These are phyloP conservation scores for Ceratonia siliqua DNA, from an alignment of 306 rosid species.

Conservation along the genomic window DNA sequence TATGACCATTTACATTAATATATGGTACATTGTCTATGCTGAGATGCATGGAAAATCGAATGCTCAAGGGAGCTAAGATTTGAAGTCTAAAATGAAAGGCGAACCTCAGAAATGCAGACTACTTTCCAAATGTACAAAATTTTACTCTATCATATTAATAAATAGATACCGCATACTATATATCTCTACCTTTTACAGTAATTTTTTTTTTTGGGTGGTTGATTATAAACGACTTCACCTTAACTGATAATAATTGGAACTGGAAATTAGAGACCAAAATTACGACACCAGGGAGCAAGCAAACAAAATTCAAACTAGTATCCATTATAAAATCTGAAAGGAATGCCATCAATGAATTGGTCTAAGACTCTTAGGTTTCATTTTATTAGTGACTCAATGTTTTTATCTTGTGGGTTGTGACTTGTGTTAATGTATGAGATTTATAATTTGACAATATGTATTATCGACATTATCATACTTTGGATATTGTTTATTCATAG, in stretches of 20 bases:
- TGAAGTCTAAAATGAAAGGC: neutral
- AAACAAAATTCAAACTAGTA: too few relatives aligned
- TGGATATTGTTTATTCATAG: neutral
- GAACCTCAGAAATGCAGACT: neutral
- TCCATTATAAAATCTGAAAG: neutral
- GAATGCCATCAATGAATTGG: neutral
- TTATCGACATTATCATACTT: neutral
- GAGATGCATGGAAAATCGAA: neutral
- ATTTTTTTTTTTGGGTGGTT: neutral
- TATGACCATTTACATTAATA: slow-evolving; percentile 6
- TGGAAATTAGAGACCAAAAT: too few relatives aligned
- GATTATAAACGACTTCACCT: too few relatives aligned
- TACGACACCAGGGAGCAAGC: too few relatives aligned
- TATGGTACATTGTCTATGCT: neutral
- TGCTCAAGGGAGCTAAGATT: neutral
- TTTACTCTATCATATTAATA: neutral
- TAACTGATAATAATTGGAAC: too few relatives aligned
- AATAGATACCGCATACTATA: neutral
- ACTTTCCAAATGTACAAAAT: neutral
- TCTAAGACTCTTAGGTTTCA: too few relatives aligned
- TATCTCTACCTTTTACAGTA: neutral
- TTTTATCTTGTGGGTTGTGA: neutral
- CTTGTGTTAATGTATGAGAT: neutral
- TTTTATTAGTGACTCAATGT: too few relatives aligned
- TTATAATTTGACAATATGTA: neutral